Base-by-base conservation (phyloP, 2,329 filamentous ascomycete genomes). In the Endoconidiophora polonica region DNA sequence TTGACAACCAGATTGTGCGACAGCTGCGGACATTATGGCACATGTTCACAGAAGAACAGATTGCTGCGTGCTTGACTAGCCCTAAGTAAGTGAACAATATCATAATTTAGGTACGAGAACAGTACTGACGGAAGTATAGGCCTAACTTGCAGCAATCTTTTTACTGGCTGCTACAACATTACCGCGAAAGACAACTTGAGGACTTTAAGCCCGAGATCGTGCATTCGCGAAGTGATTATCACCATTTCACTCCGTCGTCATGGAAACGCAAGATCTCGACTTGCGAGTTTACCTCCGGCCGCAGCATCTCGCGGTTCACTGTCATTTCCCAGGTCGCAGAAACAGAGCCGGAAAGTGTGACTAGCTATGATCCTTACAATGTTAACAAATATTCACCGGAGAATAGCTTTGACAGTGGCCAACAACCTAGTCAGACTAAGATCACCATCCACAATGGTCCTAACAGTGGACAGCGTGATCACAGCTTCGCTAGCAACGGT, bases 11-110 rank as follows among this genome's bases (percentile, higher is more conserved):
- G 56, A 76, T 95, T 24, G 65, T 96, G 45, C 77, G 87, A 40
- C 90, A 94, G 62, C 71, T 98, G 55, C 82, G 83, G 53, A 90
- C 87, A 2, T 73, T 96, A 58, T 96, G 87, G 88, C 88, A 96
- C 66, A 83, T 81, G 57, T 82, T 86, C 56, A 77, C 76, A 33
- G 83, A 90, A 56, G 75, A 82, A 24, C 73, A 80, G 16, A 66
- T 96, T 20, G 72, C 82, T 22, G 68, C 77, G 50, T 81, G 79
- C 58, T 70, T 96, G n/a, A 65, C 73, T 10, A 76, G 68, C 55
- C 65, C 76, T 29, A 74, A 78, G 77, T 83, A 68, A 64, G 78
- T 70, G 12, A 6, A 5, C 3, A 36, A 5, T 40, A 20, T 23
- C 40, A 14, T 9, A 20, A 26, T 33, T 3, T 22, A 40, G 22